These are phyloP conservation scores for Cryptosporidium sp. DNA, from an alignment of 169 alveolate species.

Conservation along the genomic window DNA sequence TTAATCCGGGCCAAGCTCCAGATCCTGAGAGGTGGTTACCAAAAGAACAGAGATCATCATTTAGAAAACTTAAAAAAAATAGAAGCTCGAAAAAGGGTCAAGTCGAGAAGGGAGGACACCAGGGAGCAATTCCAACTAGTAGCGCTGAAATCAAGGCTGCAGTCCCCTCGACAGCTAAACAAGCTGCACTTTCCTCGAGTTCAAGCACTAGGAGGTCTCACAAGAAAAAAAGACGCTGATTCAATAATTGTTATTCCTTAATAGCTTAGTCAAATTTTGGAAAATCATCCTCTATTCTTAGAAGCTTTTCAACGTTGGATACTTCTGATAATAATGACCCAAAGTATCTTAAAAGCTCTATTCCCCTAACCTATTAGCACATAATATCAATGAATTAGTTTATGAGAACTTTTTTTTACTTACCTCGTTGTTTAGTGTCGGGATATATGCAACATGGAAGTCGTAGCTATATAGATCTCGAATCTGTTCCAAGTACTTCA, in stretches of 20 bases:
- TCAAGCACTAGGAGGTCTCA: conserved; percentile 5
- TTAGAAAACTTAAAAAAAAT: conserved; percentile 61
- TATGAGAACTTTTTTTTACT: conserved; percentile 63
- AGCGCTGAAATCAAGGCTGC: neutral
- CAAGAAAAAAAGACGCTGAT: conserved; percentile 54
- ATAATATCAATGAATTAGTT: neutral
- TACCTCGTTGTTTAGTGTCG: conserved; percentile 91
- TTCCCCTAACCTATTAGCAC: conserved; percentile 77
- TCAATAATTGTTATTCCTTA: neutral
- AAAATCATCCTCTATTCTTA: conserved; percentile 27
- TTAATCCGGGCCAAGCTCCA: conserved; percentile 78
- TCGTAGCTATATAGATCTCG: conserved; percentile 94
- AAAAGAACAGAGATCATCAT: conserved; percentile 76
- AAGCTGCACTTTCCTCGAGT: conserved; percentile 18
- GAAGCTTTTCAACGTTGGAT: conserved; percentile 23
- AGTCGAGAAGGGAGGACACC: conserved; percentile 41
- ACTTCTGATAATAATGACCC: conserved; percentile 41
- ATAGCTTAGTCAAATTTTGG: neutral
- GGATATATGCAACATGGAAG: conserved; percentile 92
- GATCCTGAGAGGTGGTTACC: conserved; percentile 83
- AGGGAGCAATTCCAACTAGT: conserved; percentile 35
- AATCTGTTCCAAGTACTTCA: conserved; percentile 94
- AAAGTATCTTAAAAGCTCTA: conserved; percentile 73
- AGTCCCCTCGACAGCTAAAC: conserved; percentile 55
- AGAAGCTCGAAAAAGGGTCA: conserved; percentile 53